Evolutionary conservation across 164 flowering plant genomes (phyloP), one percentile per base, ranked within the genome.

Genomic region (Stephania yunnanensis): DNA sequence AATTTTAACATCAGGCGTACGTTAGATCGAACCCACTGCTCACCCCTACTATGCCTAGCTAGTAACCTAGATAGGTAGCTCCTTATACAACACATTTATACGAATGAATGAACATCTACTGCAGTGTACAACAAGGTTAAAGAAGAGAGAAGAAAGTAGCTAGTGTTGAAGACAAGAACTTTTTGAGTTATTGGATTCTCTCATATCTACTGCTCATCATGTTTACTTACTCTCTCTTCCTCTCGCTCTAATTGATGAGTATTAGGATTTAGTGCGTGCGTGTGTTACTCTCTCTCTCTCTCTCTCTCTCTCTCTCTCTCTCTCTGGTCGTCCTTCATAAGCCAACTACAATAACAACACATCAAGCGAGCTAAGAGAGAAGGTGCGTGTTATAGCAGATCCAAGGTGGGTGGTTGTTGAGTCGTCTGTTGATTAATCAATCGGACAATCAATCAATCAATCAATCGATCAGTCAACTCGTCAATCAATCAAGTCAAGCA

Each of bases 381-480:
- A 69, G n/a, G 74, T 74, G 11, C 9, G 55, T 36, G 42, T 4
- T 8, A 50, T 50, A 46, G 13, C 80, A 81, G 81, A 82, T 81
- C 80, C 79, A 78, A 82, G 82, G 77, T 70, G 71, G 79, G 77
- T 70, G 71, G 79, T 78, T 74, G 73, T 78, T 74, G 73, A 79
- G 69, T 77, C 69, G 67, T 82, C 82, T 58, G 75, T 78, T 76
- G 25, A 68, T 78, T 64, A 69, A 80, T 75, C 81, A 77, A 75
- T 83, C 84, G 75, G 58, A 76, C 81, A 46, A 67, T 77, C 70
- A 69, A 80, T 75, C 81, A 78, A 75, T 84, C 85, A 74, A 52
- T 73, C 55, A 50, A 81, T 83, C 81, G 76, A 84, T 76, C 77
- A 63, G 74, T 69, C 78, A 36, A 36, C 2, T 36, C 4, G 42